Percentiles rank a stretch among this genome's conserved stretches.
Evolutionary conservation across 2,329 filamentous ascomycete species (phyloP).

Genomic region (Beauveria sp.): DNA sequence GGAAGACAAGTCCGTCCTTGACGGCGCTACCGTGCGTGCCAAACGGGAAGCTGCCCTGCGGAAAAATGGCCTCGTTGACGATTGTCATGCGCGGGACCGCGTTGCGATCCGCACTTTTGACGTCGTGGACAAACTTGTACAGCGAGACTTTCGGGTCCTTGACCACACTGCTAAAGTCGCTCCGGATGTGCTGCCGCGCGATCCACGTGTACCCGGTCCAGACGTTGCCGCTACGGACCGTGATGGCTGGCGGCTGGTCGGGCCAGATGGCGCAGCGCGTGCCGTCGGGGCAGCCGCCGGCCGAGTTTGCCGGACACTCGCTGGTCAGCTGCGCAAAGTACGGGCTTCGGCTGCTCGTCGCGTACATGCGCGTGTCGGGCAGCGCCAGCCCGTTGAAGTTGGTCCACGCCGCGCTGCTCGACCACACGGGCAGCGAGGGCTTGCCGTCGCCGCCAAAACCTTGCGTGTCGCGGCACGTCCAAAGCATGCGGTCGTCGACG

Average conservation of each 20-base stretch:
- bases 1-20: constrained; percentile 14
- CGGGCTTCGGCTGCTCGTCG: constrained; percentile 6
- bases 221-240: not conserved
- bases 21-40: constrained; percentile 15
- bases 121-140: constrained; percentile 10
- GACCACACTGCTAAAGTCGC: constrained; percentile 8
- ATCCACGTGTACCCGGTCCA: constrained; percentile 11
- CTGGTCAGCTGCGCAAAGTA: constrained; percentile 3
- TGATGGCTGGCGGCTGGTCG: constrained; percentile 8
- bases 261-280: constrained; percentile 10
- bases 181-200: constrained; percentile 5
- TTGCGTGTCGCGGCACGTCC: constrained; percentile 11
- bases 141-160: constrained; percentile 8
- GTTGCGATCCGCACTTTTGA: constrained; percentile 7
- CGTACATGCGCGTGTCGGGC: constrained; percentile 7
- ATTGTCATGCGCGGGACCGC: constrained; percentile 4
- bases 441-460: not conserved
- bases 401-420: constrained; percentile 5
- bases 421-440: constrained; percentile 4
- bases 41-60: constrained; percentile 5
- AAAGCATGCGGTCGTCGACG: constrained; percentile 7
- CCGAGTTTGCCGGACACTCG: not conserved
- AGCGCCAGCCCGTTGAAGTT: constrained; percentile 7
- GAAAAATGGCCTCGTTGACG: constrained; percentile 12
- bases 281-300: constrained; percentile 5